These are phyloP conservation scores for Dichotomocladium elegans DNA, from an alignment of 371 early-diverging fungal species.

Conservation along the genomic window DNA sequence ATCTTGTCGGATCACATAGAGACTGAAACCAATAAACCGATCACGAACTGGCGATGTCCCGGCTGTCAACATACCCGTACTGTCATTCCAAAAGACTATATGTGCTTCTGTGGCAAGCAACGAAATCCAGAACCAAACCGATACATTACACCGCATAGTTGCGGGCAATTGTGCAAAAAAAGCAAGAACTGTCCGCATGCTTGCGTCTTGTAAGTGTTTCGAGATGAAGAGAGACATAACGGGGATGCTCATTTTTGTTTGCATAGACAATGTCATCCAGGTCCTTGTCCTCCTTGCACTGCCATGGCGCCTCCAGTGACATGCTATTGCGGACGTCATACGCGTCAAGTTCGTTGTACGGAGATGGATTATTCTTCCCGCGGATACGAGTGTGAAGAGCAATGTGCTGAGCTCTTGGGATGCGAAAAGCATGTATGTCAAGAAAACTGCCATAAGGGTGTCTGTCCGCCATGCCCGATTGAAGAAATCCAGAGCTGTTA, in stretches of 20 bases:
- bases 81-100: conserved; percentile 65
- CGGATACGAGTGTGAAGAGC: conserved; percentile 61
- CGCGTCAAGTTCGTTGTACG: conserved; percentile 61
- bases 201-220: conserved; percentile 56
- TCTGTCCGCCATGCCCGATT: conserved; percentile 63
- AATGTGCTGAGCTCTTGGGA: conserved; percentile 67
- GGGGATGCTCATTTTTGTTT: neutral
- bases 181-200: conserved; percentile 63
- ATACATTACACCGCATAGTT: conserved; percentile 79
- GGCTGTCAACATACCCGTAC: conserved; percentile 82
- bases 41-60: conserved; percentile 83
- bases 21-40: conserved; percentile 25
- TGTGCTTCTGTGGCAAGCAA: conserved; percentile 88
- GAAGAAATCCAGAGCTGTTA: conserved; percentile 61
- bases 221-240: neutral
- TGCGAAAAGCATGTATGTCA: conserved; percentile 71
- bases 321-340: conserved; percentile 81
- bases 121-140: conserved; percentile 62
- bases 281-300: conserved; percentile 90
- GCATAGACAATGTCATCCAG: conserved; percentile 84
- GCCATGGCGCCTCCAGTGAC: conserved; percentile 66
- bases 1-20: too few relatives aligned
- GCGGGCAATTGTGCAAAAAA: conserved; percentile 73
- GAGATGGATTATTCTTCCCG: conserved; percentile 60
- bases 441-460: conserved; percentile 63